phyloP scores from a whole-genome alignment of 805 yeast genomes.

The Teunomyces tritomae region DNA sequence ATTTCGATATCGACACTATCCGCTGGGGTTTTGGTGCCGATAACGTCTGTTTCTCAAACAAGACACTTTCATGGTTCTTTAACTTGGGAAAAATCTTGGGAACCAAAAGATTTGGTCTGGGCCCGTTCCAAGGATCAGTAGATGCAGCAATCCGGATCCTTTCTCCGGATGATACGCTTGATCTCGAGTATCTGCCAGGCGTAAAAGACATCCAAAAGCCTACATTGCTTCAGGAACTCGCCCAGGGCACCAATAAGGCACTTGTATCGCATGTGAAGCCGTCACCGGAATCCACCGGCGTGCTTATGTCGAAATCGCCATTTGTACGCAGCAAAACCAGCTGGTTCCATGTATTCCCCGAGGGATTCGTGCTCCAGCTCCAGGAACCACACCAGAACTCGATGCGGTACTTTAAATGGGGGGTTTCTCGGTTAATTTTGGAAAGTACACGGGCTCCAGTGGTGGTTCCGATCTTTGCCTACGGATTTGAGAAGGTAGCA shows the following conservation, averaged over 20 bases:
- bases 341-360: slow-evolving; percentile 96
- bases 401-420: slow-evolving; percentile 96
- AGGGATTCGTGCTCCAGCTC: slow-evolving; percentile 86
- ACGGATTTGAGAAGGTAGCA: slow-evolving; percentile 82
- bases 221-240: slow-evolving; percentile 41
- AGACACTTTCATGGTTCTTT: slow-evolving; percentile 58
- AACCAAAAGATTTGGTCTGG: slow-evolving; percentile 84
- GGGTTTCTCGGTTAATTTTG: slow-evolving; percentile 76
- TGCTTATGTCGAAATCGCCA: slow-evolving; percentile 41
- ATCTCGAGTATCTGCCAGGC: slow-evolving; percentile 38
- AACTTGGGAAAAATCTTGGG: slow-evolving; percentile 86
- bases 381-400: slow-evolving; percentile 78
- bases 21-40: slow-evolving; percentile 96
- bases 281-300: slow-evolving; percentile 25
- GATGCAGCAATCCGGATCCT: slow-evolving; percentile 83
- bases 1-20: slow-evolving; percentile 58
- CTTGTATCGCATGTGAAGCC: slow-evolving; percentile 26
- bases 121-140: slow-evolving; percentile 87
- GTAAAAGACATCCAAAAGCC: slow-evolving; percentile 27
- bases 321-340: slow-evolving; percentile 62
- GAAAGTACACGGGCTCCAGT: slow-evolving; percentile 85
- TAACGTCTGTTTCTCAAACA: slow-evolving; percentile 76
- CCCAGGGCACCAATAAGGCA: slow-evolving; percentile 10
- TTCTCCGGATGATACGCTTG: slow-evolving; percentile 71
- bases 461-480: slow-evolving; percentile 78